Evolutionary conservation across 768 basidiomycete species (phyloP).

Genomic region (Paxillus ammoniavirescens): DNA sequence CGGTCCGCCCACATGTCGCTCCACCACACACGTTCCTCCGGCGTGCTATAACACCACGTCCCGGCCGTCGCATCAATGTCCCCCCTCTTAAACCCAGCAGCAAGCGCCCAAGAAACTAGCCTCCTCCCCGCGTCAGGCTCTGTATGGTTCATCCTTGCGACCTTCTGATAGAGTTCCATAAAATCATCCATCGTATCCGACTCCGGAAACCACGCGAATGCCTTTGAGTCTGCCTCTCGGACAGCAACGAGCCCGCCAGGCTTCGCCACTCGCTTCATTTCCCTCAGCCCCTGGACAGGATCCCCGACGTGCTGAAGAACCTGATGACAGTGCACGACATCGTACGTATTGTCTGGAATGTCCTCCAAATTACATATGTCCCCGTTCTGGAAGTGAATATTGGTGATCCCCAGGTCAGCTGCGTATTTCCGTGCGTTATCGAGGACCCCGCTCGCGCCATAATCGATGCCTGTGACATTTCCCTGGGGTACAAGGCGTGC

Average conservation of each 20-base stretch:
- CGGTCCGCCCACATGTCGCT: slow-evolving; percentile 39
- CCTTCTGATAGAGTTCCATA: slow-evolving; percentile 8
- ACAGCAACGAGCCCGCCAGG: slow-evolving; percentile 45
- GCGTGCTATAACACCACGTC: slow-evolving; percentile 36
- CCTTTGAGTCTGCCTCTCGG: slow-evolving; percentile 40
- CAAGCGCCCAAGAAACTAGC: slow-evolving; percentile 36
- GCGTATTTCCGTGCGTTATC: slow-evolving; percentile 33
- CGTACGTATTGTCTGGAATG: slow-evolving; percentile 39
- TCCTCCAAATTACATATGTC: slow-evolving; percentile 37
- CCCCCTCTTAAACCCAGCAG: slow-evolving; percentile 33
- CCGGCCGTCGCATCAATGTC: slow-evolving; percentile 30
- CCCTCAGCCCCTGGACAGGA: slow-evolving; percentile 38
- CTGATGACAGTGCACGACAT: slow-evolving; percentile 50
- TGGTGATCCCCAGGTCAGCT: slow-evolving; percentile 26
- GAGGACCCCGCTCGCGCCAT: slow-evolving; percentile 30
- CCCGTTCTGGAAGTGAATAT: slow-evolving; percentile 40
- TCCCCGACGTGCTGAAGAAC: slow-evolving; percentile 48
- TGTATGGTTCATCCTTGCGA: slow-evolving; percentile 32
- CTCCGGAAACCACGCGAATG: slow-evolving; percentile 37
- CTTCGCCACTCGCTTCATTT: slow-evolving; percentile 50
- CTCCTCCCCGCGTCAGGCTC: slow-evolving; percentile 41
- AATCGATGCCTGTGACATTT: slow-evolving; percentile 44
- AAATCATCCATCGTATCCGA: slow-evolving; percentile 30
- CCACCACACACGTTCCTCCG: slow-evolving; percentile 40
- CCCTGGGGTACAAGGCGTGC: slow-evolving; percentile 41